Evolutionary conservation across 192 early-diverging fungal species (phyloP).

Genomic region (Spizellomyces sp.): DNA sequence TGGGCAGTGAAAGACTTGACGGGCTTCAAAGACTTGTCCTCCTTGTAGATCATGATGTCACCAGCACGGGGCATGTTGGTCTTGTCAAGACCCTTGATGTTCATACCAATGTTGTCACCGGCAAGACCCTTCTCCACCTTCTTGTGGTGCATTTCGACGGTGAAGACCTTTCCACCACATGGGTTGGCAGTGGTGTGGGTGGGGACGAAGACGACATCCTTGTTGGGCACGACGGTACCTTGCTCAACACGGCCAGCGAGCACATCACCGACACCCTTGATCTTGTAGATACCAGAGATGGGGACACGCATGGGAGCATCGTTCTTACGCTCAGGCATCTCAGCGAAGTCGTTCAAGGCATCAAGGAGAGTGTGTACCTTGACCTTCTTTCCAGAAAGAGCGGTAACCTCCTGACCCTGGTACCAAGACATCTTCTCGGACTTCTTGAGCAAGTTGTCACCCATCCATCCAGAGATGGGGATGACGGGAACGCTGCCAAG

Average conservation of each 20-base stretch:
- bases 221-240: slow-evolving; percentile 50
- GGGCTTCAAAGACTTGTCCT: slow-evolving; percentile 90
- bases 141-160: slow-evolving; percentile 99
- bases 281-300: slow-evolving; percentile 98
- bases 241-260: slow-evolving; percentile 85
- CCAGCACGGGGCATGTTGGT: slow-evolving; percentile 97
- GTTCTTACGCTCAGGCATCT: slow-evolving; percentile 85
- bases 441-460: slow-evolving; percentile 97
- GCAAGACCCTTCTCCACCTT: slow-evolving; percentile 81
- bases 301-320: slow-evolving; percentile 97
- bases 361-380: slow-evolving; percentile 84
- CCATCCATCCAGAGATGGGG: slow-evolving; percentile 98
- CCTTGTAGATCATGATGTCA: slow-evolving; percentile 96
- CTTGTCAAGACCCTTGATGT: slow-evolving; percentile 97
- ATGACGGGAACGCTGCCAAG: slow-evolving; percentile 96
- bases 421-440: slow-evolving; percentile 95
- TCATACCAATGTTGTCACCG: slow-evolving; percentile 99
- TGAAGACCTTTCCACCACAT: slow-evolving; percentile 87
- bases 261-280: slow-evolving; percentile 95
- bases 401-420: slow-evolving; percentile 94
- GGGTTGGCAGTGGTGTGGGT: slow-evolving; percentile 88
- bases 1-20: slow-evolving; percentile 90
- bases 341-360: slow-evolving; percentile 88
- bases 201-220: slow-evolving; percentile 83
- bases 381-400: slow-evolving; percentile 49